Conservation (phyloP, 2,329 filamentous ascomycete genomes). For the Monilinia aucupariae region DNA sequence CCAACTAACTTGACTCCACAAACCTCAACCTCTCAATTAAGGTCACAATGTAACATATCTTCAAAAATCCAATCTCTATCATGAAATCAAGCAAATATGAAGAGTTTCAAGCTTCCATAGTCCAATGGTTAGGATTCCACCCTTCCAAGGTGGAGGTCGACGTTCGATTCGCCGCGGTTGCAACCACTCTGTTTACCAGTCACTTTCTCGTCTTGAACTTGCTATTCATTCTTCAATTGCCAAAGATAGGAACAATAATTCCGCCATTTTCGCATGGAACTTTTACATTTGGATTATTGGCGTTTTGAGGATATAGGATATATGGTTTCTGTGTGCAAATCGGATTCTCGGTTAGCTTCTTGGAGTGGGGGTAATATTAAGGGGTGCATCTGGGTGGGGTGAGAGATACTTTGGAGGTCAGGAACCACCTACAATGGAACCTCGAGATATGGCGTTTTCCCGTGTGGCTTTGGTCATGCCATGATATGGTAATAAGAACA, state of each 20-base stretch:
- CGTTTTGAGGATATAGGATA: neutral
- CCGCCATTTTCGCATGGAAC: fast-evolving
- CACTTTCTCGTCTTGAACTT: neutral
- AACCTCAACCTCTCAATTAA: neutral
- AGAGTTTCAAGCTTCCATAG: neutral
- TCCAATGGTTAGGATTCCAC: constrained; percentile 13
- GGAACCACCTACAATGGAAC: neutral
- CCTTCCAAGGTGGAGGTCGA: constrained; percentile 13
- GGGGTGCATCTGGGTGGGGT: neutral
- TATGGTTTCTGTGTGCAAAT: neutral
- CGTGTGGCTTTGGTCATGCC: neutral
- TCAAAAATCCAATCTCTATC: fast-evolving
- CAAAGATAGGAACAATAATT: too few relatives aligned
- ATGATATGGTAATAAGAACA: neutral
- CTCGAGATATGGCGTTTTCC: neutral
- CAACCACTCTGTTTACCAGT: neutral
- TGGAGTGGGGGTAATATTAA: neutral
- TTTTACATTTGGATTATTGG: neutral
- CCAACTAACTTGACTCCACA: neutral
- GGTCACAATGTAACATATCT: neutral
- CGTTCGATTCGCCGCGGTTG: constrained; percentile 12
- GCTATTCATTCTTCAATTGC: neutral
- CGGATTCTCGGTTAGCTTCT: neutral
- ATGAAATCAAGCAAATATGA: fast-evolving
- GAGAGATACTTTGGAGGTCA: neutral